Evolutionary conservation across 164 flowering plant species (phyloP).

Genomic region (Vitis labrusca): DNA sequence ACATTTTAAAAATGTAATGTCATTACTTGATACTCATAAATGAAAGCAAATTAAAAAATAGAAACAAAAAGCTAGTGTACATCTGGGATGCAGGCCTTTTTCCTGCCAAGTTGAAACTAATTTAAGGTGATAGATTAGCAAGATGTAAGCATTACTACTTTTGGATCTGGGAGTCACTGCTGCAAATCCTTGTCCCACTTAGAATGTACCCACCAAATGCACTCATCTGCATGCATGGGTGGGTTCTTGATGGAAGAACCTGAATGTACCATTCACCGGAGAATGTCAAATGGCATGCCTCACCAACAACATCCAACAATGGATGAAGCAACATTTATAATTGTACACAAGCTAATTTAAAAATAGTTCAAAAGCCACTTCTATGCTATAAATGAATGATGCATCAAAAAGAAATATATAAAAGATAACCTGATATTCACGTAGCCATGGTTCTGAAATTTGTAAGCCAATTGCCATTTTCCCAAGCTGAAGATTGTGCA

Average conservation of each 20-base stretch:
- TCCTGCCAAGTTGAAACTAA: neutral
- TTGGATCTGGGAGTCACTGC: slow-evolving; percentile 7
- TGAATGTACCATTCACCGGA: slow-evolving; percentile 22
- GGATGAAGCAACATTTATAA: too few species aligned
- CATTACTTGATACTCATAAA: neutral
- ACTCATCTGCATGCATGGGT: slow-evolving; percentile 97
- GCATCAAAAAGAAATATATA: neutral
- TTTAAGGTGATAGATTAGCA: neutral
- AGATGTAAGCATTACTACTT: neutral
- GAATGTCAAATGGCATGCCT: too few species aligned
- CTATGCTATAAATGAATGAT: neutral
- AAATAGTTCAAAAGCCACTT: too few species aligned
- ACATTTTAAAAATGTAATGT: neutral
- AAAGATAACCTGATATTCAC: slow-evolving; percentile 87
- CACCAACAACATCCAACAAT: too few species aligned
- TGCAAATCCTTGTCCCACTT: slow-evolving; percentile 66
- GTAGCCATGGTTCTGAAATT: slow-evolving; percentile 93
- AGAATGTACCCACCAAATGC: slow-evolving; percentile 88
- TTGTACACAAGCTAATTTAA: too few species aligned
- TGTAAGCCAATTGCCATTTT: slow-evolving; percentile 87
- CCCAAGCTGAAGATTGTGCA: slow-evolving; percentile 77
- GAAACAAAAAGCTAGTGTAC: neutral
- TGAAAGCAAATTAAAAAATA: neutral
- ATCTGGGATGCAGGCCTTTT: neutral
- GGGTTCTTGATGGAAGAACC: slow-evolving; percentile 97